Base-by-base conservation (phyloP, 208 protist species). In the Acanthamoeba culbertsoni region DNA sequence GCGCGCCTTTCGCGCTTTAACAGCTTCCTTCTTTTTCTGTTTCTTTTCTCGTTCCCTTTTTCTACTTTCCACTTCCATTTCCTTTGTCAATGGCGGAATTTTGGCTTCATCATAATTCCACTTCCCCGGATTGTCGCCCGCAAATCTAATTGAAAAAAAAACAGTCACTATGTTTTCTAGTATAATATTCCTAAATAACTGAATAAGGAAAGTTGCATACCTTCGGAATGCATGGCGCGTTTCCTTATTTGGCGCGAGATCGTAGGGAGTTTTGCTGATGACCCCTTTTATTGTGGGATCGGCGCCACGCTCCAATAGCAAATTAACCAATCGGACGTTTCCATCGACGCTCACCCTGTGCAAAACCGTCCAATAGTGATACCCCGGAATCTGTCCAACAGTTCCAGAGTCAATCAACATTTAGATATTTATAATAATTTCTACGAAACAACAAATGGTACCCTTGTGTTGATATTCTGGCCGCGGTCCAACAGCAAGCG, bases 1-100 rank as follows among this genome's bases (percentile, higher is more conserved):
- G 35, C 26, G 16, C 7, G 71, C 57, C 71, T 79, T 79, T 33
- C 71, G 71, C 12, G 71, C 71, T 42, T 79, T 79, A 42, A 79
- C 40, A 1, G 86, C 68, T 4, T 88, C 92, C 28, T 75, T 94
- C 14, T 77, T 55, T 12, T 59, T 28, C 28, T 31, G 14, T 40
- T 94, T 94, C 65, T 94, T 94, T n/a, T 62, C 14, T 53, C 89
- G 91, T 18, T 94, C 93, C 23, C 73, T 86, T 40, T 94, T 92
- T 46, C 28, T 82, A 59, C 46, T 71, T 8, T 94, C 93, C 35
- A 35, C 42, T 35, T 92, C 75, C 68, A 93, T 89, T 45, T 94
- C 53, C 75, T 93, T 86, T 2, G 93, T 94, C 2, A 94, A 35
- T 23, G 93, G 93, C 28, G 77, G 51, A 0, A 94, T 86, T 7